These are phyloP conservation scores for Pyricularia sp. DNA, from an alignment of 2,329 filamentous ascomycete species.

Conservation along the genomic window DNA sequence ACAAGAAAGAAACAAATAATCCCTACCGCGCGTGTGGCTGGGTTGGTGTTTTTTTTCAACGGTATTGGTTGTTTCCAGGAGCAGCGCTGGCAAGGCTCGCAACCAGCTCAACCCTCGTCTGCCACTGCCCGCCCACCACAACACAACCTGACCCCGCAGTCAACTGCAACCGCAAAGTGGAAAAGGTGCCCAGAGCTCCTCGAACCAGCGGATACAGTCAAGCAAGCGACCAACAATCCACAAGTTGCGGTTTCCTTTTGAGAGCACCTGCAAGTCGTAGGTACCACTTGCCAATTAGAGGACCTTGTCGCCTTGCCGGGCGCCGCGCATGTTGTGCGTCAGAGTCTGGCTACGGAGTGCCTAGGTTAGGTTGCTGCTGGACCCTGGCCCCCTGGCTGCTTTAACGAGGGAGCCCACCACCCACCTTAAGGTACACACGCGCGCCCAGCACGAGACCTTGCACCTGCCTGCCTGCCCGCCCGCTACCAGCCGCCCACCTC, in stretches of 20 bases:
- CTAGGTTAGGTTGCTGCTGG: not conserved
- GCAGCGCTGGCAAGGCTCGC: not conserved
- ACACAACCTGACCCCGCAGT: conserved; percentile 3
- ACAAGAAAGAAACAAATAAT: not conserved
- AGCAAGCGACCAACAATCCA: not conserved
- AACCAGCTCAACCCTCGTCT: not conserved
- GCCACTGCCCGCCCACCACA: conserved; percentile 3
- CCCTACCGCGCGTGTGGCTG: not conserved
- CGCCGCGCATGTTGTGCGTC: not conserved
- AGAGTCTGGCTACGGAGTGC: not conserved
- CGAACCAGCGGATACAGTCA: not conserved
- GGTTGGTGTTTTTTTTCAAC: not conserved
- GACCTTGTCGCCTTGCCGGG: not conserved
- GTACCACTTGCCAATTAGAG: not conserved
- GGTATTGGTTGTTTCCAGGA: not conserved
- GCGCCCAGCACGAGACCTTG: not conserved
- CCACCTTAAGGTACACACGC: not conserved
- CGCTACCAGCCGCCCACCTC: conserved; percentile 4
- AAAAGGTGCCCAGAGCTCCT: not conserved
- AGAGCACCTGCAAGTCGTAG: not conserved
- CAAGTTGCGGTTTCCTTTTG: not conserved
- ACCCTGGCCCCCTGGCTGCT: not conserved
- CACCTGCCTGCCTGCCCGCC: not conserved
- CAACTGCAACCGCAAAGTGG: conserved; percentile 1
- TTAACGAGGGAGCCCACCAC: not conserved